These are phyloP conservation scores for Rhizopogon rudus DNA, from an alignment of 768 basidiomycete genomes.

Conservation along the genomic window DNA sequence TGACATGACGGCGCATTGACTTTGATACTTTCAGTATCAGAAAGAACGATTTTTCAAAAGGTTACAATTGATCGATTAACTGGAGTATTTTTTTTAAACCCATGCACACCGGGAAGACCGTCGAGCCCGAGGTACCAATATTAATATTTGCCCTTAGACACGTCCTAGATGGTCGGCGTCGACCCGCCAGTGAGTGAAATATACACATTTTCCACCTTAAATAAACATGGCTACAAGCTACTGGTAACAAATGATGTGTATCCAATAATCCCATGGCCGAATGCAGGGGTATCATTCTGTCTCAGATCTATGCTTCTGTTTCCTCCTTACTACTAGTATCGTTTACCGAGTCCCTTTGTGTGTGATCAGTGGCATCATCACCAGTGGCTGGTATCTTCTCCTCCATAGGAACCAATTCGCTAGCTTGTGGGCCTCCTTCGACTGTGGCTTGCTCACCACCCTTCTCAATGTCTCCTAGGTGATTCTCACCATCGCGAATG, in stretches of 20 bases:
- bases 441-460: neutral
- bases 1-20: no score
- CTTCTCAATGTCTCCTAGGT: slow-evolving; percentile 27
- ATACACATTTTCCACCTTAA: neutral
- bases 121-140: no score
- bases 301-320: neutral
- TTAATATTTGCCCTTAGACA: no score
- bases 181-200: no score
- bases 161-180: no score
- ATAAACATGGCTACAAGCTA: neutral
- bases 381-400: neutral
- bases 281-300: neutral
- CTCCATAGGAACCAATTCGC: neutral
- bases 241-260: neutral
- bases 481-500: slow-evolving; percentile 8
- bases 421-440: neutral
- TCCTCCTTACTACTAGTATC: neutral
- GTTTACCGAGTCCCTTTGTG: neutral
- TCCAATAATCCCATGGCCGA: neutral
- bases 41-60: no score
- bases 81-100: no score
- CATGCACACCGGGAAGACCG: no score
- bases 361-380: slow-evolving; percentile 3
- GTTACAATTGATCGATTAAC: no score
- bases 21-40: no score